phyloP scores from a whole-genome alignment of 1,139 yeast genomes.

The Saccharomycopsis hybrid region DNA sequence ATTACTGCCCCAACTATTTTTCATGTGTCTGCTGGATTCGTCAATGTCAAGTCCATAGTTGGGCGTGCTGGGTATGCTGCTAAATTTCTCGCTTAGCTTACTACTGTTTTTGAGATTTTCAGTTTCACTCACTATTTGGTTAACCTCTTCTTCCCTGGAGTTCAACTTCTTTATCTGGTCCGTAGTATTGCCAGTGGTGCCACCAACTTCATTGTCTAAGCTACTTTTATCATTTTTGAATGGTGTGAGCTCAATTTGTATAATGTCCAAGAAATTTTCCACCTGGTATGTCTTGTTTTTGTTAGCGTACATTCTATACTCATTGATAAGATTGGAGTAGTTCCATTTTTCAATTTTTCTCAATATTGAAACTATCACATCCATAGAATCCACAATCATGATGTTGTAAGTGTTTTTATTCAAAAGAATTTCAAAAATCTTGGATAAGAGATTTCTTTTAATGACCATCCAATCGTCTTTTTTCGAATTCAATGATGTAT shows the following conservation, averaged over 20 bases:
- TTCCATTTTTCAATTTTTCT: conserved; percentile 87
- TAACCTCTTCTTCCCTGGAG: no score
- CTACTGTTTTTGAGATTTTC: no score
- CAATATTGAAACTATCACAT: conserved; percentile 71
- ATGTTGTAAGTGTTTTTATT: conserved; percentile 63
- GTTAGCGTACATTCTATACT: conserved; percentile 73
- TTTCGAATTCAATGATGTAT: conserved; percentile 2
- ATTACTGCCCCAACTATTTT: no score
- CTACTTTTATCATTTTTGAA: no score
- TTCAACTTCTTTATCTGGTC: no score
- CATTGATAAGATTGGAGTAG: conserved; percentile 75
- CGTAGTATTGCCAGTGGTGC: no score
- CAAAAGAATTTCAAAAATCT: conserved; percentile 54
- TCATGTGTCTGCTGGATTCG: no score
- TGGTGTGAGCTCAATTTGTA: conserved; percentile 49
- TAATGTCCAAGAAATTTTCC: conserved; percentile 73
- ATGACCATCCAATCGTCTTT: conserved; percentile 52
- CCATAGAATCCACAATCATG: conserved; percentile 71
- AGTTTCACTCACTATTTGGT: no score
- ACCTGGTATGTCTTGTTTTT: conserved; percentile 71
- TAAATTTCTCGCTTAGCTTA: no score
- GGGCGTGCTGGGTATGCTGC: no score
- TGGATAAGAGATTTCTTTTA: conserved; percentile 48
- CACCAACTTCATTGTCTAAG: no score
- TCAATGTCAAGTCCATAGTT: no score